Conservation (phyloP, 768 basidiomycete species). For the Termitomyces sp. region DNA sequence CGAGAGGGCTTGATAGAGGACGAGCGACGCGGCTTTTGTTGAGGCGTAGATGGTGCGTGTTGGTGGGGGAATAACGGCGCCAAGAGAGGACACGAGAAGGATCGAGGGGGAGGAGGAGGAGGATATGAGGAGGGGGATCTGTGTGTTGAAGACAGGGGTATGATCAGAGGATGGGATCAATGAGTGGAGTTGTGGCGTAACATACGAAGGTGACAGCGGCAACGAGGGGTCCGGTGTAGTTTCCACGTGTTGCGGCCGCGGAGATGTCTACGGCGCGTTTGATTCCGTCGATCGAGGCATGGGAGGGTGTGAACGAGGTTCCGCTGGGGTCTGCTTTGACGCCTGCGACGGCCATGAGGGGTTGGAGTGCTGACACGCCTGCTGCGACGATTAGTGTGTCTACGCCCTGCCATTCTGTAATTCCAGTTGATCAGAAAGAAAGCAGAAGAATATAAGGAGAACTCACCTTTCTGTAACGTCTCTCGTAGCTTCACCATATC, state of each 20-base stretch:
- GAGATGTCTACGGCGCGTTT: slow-evolving; percentile 57
- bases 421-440: background rate
- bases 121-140: slow-evolving; percentile 76
- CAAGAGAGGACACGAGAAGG: slow-evolving; percentile 77
- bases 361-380: slow-evolving; percentile 80
- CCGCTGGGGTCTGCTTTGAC: slow-evolving; percentile 35
- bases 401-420: slow-evolving; percentile 72
- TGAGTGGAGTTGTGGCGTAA: slow-evolving; percentile 4
- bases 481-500: slow-evolving; percentile 66
- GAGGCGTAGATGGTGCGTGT: slow-evolving; percentile 83
- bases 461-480: slow-evolving; percentile 52
- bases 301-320: slow-evolving; percentile 29
- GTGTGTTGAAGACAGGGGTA: background rate
- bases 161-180: background rate
- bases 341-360: slow-evolving; percentile 71
- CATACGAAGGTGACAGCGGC: slow-evolving; percentile 72
- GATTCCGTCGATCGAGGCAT: slow-evolving; percentile 55
- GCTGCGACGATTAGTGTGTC: slow-evolving; percentile 84
- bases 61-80: slow-evolving; percentile 79
- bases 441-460: background rate
- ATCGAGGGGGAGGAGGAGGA: slow-evolving; percentile 71
- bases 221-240: slow-evolving; percentile 70
- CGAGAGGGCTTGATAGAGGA: slow-evolving; percentile 75
- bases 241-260: slow-evolving; percentile 54
- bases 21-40: slow-evolving; percentile 76